Conservation (phyloP, 2,329 filamentous ascomycete species). For the Ophiocordyceps camponoti-leonardi region DNA sequence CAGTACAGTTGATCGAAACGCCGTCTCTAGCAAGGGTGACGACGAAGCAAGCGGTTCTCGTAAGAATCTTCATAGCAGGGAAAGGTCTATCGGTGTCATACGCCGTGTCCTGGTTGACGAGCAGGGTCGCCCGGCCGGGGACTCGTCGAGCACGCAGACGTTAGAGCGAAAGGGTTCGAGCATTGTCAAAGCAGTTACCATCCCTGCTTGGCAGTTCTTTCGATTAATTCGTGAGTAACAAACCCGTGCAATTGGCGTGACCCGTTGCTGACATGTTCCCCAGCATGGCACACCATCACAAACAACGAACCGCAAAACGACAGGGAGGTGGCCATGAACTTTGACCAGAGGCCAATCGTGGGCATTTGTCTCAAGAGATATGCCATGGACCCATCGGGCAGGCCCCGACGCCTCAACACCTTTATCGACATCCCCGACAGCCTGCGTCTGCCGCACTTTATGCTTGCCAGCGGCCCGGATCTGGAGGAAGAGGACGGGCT, state of each 20-base stretch:
- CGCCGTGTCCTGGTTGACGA: slow-evolving; percentile 39
- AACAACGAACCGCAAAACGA: slow-evolving; percentile 42
- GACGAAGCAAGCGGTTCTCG: slow-evolving; percentile 1
- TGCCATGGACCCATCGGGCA: slow-evolving; percentile 47
- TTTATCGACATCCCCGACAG: slow-evolving; percentile 76
- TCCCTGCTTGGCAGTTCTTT: slow-evolving; percentile 97
- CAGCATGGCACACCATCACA: slow-evolving; percentile 66
- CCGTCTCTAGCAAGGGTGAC: background rate
- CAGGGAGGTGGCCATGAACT: slow-evolving; percentile 74
- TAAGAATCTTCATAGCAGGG: slow-evolving; percentile 14
- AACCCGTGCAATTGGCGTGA: too few relatives aligned
- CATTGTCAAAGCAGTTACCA: slow-evolving; percentile 65
- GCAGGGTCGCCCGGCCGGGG: slow-evolving; percentile 24
- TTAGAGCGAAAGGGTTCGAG: slow-evolving; percentile 28
- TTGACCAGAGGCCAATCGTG: slow-evolving; percentile 69
- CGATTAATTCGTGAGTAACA: slow-evolving; percentile 65
- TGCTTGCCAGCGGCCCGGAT: slow-evolving; percentile 55
- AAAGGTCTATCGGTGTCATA: slow-evolving; percentile 42
- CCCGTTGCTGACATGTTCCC: background rate
- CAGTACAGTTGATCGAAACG: background rate
- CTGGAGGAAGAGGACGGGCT: slow-evolving; percentile 45
- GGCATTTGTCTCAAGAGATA: slow-evolving; percentile 92
- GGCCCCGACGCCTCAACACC: slow-evolving; percentile 56
- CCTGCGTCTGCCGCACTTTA: slow-evolving; percentile 77
- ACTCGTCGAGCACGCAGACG: slow-evolving; percentile 23